phyloP scores from a whole-genome alignment of 2,329 filamentous ascomycete species.

The Colletotrichum sp. region DNA sequence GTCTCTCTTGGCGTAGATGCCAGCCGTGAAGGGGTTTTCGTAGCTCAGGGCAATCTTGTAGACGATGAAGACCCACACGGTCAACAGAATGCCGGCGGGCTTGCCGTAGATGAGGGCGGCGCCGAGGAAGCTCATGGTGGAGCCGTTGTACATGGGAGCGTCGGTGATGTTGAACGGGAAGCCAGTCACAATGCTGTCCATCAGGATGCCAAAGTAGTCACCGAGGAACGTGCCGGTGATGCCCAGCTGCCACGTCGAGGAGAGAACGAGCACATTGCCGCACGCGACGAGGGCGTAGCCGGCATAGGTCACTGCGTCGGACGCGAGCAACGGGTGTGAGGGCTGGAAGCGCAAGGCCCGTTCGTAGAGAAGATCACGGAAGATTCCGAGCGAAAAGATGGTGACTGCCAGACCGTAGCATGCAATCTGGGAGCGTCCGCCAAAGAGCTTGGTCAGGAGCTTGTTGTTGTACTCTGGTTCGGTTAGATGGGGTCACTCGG shows the following conservation, averaged over 20 bases:
- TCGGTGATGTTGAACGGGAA: constrained; percentile 95
- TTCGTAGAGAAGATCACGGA: constrained; percentile 90
- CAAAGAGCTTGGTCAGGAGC: constrained; percentile 84
- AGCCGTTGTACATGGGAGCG: constrained; percentile 96
- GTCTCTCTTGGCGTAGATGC: constrained; percentile 90
- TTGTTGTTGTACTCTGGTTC: constrained; percentile 86
- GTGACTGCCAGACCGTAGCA: constrained; percentile 89
- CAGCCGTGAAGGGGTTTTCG: constrained; percentile 94
- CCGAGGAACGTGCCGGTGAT: constrained; percentile 96
- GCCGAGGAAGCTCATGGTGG: constrained; percentile 89
- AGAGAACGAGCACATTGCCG: constrained; percentile 86
- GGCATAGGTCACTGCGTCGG: constrained; percentile 61
- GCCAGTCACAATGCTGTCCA: constrained; percentile 91
- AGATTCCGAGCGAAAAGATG: constrained; percentile 90
- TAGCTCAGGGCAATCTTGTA: constrained; percentile 83
- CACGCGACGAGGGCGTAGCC: constrained; percentile 74
- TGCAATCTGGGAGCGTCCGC: constrained; percentile 76
- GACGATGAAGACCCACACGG: constrained; percentile 73
- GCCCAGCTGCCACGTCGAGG: constrained; percentile 89
- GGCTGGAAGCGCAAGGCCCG: constrained; percentile 79
- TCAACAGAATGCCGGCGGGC: constrained; percentile 83
- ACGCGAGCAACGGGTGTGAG: constrained; percentile 73
- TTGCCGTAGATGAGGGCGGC: constrained; percentile 85
- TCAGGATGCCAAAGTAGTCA: constrained; percentile 98
- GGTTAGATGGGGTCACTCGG: constrained; percentile 4